A percentile compares a stretch with the other conserved stretches of the same genome.
phyloP scores from a whole-genome alignment of 257 asterid species.

The Linaria vulgaris region DNA sequence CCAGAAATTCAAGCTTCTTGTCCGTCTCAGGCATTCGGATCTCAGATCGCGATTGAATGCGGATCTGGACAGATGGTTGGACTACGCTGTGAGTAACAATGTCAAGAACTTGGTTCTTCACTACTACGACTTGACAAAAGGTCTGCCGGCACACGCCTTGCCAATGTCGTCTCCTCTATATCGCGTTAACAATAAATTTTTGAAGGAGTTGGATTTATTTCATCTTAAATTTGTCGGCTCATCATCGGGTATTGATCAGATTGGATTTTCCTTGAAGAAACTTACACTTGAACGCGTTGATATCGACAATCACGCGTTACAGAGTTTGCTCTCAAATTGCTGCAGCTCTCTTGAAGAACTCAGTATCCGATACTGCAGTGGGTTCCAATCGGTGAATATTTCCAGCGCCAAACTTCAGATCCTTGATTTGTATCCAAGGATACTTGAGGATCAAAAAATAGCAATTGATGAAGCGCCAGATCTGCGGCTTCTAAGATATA shows the following conservation, averaged over 20 bases:
- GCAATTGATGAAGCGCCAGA: slow-evolving; percentile 20
- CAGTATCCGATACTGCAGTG: background rate
- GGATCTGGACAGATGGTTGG: slow-evolving; percentile 17
- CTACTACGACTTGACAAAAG: background rate
- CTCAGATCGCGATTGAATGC: no score
- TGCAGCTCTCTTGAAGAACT: slow-evolving; percentile 9
- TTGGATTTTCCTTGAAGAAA: slow-evolving; percentile 4
- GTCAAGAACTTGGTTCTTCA: slow-evolving; percentile 11
- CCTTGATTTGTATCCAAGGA: slow-evolving; percentile 9
- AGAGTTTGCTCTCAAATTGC: slow-evolving; percentile 7
- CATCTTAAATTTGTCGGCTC: slow-evolving; percentile 13
- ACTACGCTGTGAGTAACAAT: slow-evolving; percentile 17
- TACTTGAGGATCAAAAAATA: no score
- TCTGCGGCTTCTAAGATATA: background rate
- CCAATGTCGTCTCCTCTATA: slow-evolving; percentile 8
- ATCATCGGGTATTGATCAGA: background rate
- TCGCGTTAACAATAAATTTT: background rate
- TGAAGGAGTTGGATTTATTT: slow-evolving; percentile 18
- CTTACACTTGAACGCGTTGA: slow-evolving; percentile 15
- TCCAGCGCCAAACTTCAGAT: slow-evolving; percentile 5
- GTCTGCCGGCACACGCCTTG: slow-evolving; percentile 6
- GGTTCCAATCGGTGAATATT: slow-evolving; percentile 7
- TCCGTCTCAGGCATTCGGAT: background rate
- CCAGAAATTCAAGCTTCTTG: slow-evolving; percentile 9
- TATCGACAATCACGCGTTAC: slow-evolving; percentile 1